A percentile compares a stretch with the other conserved stretches of the same genome.
Conservation (phyloP, 1,284 basidiomycete species). For the Mycena sp. region DNA sequence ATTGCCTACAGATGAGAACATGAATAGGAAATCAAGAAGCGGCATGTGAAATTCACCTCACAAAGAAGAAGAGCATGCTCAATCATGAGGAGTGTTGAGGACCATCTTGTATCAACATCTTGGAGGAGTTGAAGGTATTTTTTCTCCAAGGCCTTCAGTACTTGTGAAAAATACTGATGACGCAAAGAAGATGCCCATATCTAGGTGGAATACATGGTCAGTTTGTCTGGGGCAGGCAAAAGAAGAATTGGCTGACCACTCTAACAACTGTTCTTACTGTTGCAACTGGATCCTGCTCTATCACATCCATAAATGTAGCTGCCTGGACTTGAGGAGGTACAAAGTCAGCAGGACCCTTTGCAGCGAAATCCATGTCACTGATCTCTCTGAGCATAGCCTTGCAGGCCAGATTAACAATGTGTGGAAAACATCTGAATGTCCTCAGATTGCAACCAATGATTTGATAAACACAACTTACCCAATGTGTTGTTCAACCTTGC, state of each 20-base stretch:
- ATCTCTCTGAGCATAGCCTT: slow-evolving; percentile 19
- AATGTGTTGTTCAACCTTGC: slow-evolving; percentile 24
- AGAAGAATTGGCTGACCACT: slow-evolving; percentile 4
- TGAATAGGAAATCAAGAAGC: too few relatives aligned
- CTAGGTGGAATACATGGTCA: slow-evolving; percentile 19
- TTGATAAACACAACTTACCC: slow-evolving; percentile 25
- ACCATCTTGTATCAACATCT: slow-evolving; percentile 48
- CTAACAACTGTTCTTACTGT: slow-evolving; percentile 28
- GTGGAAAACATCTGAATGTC: slow-evolving; percentile 32
- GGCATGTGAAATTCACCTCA: slow-evolving; percentile 8
- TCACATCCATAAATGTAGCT: not conserved
- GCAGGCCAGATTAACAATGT: slow-evolving; percentile 35
- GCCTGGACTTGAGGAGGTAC: not conserved
- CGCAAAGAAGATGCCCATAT: slow-evolving; percentile 38
- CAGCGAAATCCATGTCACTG: too few relatives aligned
- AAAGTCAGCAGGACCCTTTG: too few relatives aligned
- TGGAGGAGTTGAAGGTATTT: slow-evolving; percentile 38
- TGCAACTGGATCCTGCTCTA: slow-evolving; percentile 24
- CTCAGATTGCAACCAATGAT: slow-evolving; percentile 1
- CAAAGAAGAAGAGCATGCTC: slow-evolving; percentile 32
- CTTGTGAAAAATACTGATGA: slow-evolving; percentile 32
- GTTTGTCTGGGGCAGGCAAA: not conserved
- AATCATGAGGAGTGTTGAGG: slow-evolving; percentile 49
- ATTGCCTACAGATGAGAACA: slow-evolving; percentile 28
- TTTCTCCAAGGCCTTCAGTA: not conserved